These are phyloP conservation scores for Nicotiana noctiflora DNA, from an alignment of 257 asterid genomes.

Conservation along the genomic window DNA sequence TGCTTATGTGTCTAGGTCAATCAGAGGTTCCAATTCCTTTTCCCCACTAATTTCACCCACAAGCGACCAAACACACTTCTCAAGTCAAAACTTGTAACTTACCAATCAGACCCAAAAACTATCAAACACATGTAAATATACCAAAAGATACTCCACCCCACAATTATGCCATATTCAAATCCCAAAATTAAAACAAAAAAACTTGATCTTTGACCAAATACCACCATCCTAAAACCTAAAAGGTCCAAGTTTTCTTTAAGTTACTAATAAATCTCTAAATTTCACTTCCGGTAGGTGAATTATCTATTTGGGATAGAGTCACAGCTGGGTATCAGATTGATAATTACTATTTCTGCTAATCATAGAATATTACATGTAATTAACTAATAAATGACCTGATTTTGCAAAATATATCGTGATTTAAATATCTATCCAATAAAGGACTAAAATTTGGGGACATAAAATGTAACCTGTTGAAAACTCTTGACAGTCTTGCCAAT, in stretches of 20 bases:
- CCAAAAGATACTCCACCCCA: not conserved
- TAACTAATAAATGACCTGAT: not conserved
- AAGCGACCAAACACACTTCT: not conserved
- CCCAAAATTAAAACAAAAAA: not conserved
- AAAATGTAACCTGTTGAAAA: conserved; percentile 64
- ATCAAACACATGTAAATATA: not conserved
- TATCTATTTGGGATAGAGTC: not conserved
- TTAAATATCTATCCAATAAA: not conserved
- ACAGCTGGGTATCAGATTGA: not conserved
- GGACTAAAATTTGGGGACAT: not conserved
- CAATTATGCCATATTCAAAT: not conserved
- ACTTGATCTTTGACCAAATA: not conserved
- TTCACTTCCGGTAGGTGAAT: not conserved
- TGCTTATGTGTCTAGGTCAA: not conserved
- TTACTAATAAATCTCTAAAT: not conserved
- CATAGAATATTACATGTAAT: not conserved
- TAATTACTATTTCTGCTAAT: not conserved
- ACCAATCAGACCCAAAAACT: not conserved
- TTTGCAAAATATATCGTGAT: not conserved
- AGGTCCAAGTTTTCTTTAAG: not conserved
- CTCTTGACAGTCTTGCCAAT: conserved; percentile 89
- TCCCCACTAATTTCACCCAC: not conserved
- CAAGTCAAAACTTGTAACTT: not conserved
- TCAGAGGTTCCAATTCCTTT: not conserved
- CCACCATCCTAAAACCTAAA: not conserved